Percentiles rank a stretch among this genome's conserved stretches.
phyloP scores from a whole-genome alignment of 2,329 filamentous ascomycete species.

The Trichoderma brevicompactum region DNA sequence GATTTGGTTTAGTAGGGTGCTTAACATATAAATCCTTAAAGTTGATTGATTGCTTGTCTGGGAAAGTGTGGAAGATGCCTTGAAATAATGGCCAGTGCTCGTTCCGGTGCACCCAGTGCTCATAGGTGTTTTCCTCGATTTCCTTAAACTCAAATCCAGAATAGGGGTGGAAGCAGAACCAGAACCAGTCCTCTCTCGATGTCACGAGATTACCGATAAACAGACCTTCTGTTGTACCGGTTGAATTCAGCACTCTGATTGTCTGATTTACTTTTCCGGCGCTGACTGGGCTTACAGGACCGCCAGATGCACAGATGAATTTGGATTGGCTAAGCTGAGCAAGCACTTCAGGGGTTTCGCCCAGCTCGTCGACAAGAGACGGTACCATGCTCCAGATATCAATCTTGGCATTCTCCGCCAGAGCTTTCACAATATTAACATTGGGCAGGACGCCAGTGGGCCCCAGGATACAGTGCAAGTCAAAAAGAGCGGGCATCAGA shows the following conservation, averaged over 20 bases:
- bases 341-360: slow-evolving; percentile 39
- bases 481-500: slow-evolving; percentile 44
- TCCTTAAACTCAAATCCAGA: slow-evolving; percentile 44
- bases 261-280: neutral
- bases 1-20: slow-evolving; percentile 37
- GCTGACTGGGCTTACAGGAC: neutral
- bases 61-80: slow-evolving; percentile 43
- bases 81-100: slow-evolving; percentile 39
- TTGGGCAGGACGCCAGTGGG: slow-evolving; percentile 44
- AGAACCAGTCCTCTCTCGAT: slow-evolving; percentile 39
- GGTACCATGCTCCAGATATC: slow-evolving; percentile 47
- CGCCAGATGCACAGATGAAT: slow-evolving; percentile 45
- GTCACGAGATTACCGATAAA: slow-evolving; percentile 42
- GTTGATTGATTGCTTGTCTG: slow-evolving; percentile 36
- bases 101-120: slow-evolving; percentile 42
- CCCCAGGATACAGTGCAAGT: slow-evolving; percentile 44
- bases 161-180: slow-evolving; percentile 42
- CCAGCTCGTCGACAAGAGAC: slow-evolving; percentile 43
- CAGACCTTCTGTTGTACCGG: slow-evolving; percentile 42
- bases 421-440: slow-evolving; percentile 41
- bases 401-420: slow-evolving; percentile 42
- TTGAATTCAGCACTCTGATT: slow-evolving; percentile 40
- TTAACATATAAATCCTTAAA: slow-evolving; percentile 40
- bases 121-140: slow-evolving; percentile 38
- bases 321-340: slow-evolving; percentile 40